These are phyloP conservation scores for Lentinula boryana DNA, from an alignment of 768 basidiomycete genomes.

Conservation along the genomic window DNA sequence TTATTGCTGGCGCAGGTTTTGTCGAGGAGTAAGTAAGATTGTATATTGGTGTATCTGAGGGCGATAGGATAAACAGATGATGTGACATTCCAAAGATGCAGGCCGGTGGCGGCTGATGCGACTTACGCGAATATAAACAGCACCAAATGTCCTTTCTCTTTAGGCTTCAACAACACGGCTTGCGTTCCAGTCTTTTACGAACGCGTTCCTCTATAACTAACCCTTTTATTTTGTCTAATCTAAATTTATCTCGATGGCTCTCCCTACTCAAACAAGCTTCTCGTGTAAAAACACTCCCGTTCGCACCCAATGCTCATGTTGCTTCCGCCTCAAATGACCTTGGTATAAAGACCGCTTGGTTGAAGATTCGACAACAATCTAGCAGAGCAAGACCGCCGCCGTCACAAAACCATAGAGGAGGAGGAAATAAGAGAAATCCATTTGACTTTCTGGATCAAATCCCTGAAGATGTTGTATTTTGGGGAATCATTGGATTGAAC, in stretches of 20 bases:
- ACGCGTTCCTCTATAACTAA: neutral
- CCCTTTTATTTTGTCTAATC: neutral
- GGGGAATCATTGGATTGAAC: conserved; percentile 60
- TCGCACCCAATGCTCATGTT: neutral
- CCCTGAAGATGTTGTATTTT: conserved; percentile 49
- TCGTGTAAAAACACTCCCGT: neutral
- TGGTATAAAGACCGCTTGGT: neutral
- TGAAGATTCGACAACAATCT: neutral
- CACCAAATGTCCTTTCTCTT: conserved; percentile 2
- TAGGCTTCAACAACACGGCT: neutral
- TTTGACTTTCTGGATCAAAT: conserved; percentile 44
- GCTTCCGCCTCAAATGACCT: neutral
- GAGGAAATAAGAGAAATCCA: neutral
- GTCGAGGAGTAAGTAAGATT: conserved; percentile 77
- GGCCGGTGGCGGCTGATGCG: conserved; percentile 7
- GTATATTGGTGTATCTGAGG: conserved; percentile 84
- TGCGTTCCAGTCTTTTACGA: neutral
- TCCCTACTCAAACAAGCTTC: neutral
- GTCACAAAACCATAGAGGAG: neutral
- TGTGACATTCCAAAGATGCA: conserved; percentile 59
- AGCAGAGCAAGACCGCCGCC: conserved; percentile 4
- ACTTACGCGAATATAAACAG: neutral
- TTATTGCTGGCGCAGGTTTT: conserved; percentile 53
- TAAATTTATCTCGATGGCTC: neutral
- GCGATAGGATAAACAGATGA: conserved; percentile 80